phyloP scores from a whole-genome alignment of 2,329 filamentous ascomycete species.

The Fusarium sp. region DNA sequence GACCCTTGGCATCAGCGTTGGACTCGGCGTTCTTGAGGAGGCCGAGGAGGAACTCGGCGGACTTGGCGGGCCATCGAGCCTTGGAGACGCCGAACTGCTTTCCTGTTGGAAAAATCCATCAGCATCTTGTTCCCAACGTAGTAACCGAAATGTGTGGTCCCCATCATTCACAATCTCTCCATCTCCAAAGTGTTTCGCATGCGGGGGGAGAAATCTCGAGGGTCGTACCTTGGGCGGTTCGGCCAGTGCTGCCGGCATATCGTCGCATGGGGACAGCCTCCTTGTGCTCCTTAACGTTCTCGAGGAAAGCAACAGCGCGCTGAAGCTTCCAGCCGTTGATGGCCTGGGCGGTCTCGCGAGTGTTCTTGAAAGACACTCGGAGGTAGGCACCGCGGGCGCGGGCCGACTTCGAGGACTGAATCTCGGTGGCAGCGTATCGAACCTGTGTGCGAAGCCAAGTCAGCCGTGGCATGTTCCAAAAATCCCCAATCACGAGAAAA shows the following conservation, averaged over 20 bases:
- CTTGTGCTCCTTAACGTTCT: slow-evolving; percentile 97
- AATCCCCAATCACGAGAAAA: slow-evolving; percentile 13
- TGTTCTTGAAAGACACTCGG: slow-evolving; percentile 99
- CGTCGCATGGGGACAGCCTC: slow-evolving; percentile 99
- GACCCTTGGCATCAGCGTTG: slow-evolving; percentile 96
- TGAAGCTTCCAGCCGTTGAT: slow-evolving; percentile 99
- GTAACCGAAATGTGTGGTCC: neutral
- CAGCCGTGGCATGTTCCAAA: slow-evolving; percentile 32
- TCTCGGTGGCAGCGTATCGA: slow-evolving; percentile 94
- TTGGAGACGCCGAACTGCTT: slow-evolving; percentile 99
- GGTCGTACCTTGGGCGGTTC: slow-evolving; percentile 94
- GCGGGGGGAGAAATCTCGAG: neutral
- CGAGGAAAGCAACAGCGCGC: slow-evolving; percentile 95
- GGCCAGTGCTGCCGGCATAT: slow-evolving; percentile 95
- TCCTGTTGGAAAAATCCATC: slow-evolving; percentile 66
- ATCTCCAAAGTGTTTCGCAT: slow-evolving; percentile 17
- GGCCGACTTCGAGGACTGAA: slow-evolving; percentile 91
- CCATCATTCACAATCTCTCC: slow-evolving; percentile 8
- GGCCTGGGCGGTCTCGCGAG: slow-evolving; percentile 98
- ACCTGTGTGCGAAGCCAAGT: slow-evolving; percentile 65
- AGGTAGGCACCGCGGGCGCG: slow-evolving; percentile 98
- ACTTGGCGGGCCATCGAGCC: slow-evolving; percentile 99
- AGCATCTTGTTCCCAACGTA: slow-evolving; percentile 28
- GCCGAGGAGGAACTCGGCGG: slow-evolving; percentile 95
- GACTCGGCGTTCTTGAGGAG: slow-evolving; percentile 98